These are phyloP conservation scores for Candida frijolesensis DNA, from an alignment of 1,139 yeast species.

Conservation along the genomic window DNA sequence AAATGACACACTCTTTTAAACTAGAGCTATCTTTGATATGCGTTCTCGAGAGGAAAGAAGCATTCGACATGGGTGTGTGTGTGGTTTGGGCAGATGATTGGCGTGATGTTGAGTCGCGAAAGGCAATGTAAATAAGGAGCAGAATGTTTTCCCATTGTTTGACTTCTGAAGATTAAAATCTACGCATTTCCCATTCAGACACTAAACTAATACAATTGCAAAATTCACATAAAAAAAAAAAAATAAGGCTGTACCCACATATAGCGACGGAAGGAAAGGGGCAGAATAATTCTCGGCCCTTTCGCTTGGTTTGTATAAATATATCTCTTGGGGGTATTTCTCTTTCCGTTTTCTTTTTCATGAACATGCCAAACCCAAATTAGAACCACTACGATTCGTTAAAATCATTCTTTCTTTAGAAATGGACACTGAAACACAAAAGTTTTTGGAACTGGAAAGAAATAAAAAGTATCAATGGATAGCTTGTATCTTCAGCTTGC, in stretches of 20 bases:
- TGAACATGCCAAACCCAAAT: background rate
- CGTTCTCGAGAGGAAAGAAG: background rate
- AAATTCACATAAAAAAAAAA: background rate
- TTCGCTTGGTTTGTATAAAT: background rate
- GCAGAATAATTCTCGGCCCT: background rate
- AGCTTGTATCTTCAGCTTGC: conserved; percentile 29
- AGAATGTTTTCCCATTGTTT: background rate
- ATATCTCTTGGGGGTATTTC: background rate
- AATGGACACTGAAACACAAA: conserved; percentile 17
- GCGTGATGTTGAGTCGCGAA: background rate
- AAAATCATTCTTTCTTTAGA: background rate
- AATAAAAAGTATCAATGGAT: conserved; percentile 42
- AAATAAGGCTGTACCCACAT: conserved; percentile 1
- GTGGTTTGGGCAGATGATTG: background rate
- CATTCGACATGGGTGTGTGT: background rate
- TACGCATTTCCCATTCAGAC: background rate
- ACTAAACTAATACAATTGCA: background rate
- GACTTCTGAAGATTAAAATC: background rate
- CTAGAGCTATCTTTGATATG: no score
- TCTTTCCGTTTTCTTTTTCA: background rate
- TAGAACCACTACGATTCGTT: background rate
- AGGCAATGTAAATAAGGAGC: background rate
- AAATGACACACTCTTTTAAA: no score
- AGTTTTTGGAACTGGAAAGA: conserved; percentile 37
- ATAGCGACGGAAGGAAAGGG: background rate